These are phyloP conservation scores for Mortierella sp. DNA, from an alignment of 371 early-diverging fungal species.

Conservation along the genomic window DNA sequence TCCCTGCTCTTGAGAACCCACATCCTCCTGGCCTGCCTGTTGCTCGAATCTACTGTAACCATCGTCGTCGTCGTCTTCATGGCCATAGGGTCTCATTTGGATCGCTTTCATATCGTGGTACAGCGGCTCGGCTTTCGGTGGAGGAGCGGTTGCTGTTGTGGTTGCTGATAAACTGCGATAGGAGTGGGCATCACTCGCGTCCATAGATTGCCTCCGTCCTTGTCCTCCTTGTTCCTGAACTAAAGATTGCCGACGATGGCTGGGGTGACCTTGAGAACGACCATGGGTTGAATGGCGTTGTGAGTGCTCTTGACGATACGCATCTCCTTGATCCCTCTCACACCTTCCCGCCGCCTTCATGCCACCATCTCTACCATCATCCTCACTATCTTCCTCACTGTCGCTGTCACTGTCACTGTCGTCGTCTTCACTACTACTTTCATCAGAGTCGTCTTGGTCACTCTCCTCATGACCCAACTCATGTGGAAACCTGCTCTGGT, in stretches of 20 bases:
- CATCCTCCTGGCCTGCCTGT: background rate
- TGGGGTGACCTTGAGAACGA: background rate
- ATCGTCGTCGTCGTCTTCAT: constrained; percentile 22
- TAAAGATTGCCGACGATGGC: background rate
- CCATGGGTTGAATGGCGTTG: background rate
- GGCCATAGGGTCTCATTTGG: constrained; percentile 36
- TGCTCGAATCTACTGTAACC: background rate
- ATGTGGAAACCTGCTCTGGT: constrained; percentile 23
- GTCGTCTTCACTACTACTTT: background rate
- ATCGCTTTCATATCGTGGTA: constrained; percentile 18
- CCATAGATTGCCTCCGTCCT: background rate
- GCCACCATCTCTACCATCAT: background rate
- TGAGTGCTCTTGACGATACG: background rate
- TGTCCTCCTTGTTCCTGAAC: background rate
- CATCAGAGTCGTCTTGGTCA: background rate
- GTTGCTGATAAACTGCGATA: background rate
- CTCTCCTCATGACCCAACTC: constrained; percentile 5
- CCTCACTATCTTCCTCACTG: background rate
- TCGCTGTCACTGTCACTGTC: background rate
- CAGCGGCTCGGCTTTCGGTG: background rate
- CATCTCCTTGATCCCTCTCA: background rate
- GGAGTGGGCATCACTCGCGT: background rate
- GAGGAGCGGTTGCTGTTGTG: background rate
- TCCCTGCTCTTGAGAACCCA: background rate
- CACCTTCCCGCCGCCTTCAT: background rate